Base-by-base conservation (phyloP, 164 flowering plant species). In the Amborella trichopoda region DNA sequence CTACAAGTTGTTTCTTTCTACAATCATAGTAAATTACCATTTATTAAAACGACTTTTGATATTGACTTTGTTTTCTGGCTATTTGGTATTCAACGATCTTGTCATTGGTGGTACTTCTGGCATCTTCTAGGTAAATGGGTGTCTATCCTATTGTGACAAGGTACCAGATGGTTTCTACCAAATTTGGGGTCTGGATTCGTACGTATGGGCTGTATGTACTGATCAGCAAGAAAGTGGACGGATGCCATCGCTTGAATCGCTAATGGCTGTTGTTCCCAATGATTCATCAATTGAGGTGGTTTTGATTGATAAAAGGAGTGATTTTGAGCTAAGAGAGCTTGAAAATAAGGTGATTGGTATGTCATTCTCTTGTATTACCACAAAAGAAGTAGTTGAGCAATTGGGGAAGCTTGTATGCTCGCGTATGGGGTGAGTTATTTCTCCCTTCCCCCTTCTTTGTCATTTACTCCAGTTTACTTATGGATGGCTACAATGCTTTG, bases 131-230 rank as follows among this genome's bases (percentile, higher is more conserved):
- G 91, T 82, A 46, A 93, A 74, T 73, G 96, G 96, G 34, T 77
- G 91, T 64, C 65, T 93, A 38, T 93, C 96, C 43, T 93, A 93
- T 63, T 72, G 55, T 41, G 96, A 88, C 62, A 82, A 70, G 65
- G 54, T 88, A 56, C 94, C 88, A 26, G 95, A 93, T 79, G 96
- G 91, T 28, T 93, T 93, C 69, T 84, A 88, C 62, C 47, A 70
- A 49, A 77, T 93, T 38, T 61, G 77, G 54, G 99, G 99, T 50
- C 71, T 93, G 75, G 77, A 82, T 72, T 86, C 96, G 2, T 84
- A 82, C 71, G 76, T 88, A 14, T 93, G 96, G 99, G 71, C 80
- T 30, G 57, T 88, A 14, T 88, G 95, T 69, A 70, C 73, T 44
- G 93, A 88, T 64, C 55, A 74, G 40, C 82, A 78, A 48, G 96